Evolutionary conservation across 345 rosid genomes (phyloP).

Genomic region (Eucalyptus erythrocorys): DNA sequence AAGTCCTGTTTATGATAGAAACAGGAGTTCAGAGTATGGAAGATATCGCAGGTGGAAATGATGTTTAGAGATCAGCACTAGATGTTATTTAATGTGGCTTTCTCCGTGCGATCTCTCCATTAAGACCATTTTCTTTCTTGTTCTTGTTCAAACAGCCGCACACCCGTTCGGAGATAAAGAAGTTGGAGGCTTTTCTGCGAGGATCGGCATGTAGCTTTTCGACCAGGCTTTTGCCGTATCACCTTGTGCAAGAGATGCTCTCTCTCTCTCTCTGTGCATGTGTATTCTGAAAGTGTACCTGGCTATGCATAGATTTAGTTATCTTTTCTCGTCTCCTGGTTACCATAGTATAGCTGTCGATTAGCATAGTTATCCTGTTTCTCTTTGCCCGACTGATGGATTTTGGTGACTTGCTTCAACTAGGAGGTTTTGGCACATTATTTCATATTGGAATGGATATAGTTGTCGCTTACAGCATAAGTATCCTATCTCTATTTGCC

Average conservation of each 20-base stretch:
- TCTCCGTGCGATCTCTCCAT: not conserved
- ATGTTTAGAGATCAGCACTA: not conserved
- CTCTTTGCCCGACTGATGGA: not conserved
- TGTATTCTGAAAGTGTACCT: not conserved
- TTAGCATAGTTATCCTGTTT: not conserved
- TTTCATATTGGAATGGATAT: not conserved
- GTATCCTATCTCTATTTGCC: not conserved
- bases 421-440: not conserved
- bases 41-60: conserved; percentile 55
- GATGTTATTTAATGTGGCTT: not conserved
- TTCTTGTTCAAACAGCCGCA: conserved; percentile 28
- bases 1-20: not conserved
- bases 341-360: not conserved
- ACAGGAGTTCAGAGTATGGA: conserved; percentile 33
- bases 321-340: not conserved
- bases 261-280: not conserved
- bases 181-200: conserved; percentile 4
- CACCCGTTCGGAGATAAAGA: conserved; percentile 52
- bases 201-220: not conserved
- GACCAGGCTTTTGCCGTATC: not conserved
- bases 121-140: not conserved
- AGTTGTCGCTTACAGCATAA: not conserved
- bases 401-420: not conserved
- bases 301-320: not conserved
- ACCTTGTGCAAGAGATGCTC: not conserved